Conservation (phyloP, 768 basidiomycete species). For the Leucocoprinus sp. region DNA sequence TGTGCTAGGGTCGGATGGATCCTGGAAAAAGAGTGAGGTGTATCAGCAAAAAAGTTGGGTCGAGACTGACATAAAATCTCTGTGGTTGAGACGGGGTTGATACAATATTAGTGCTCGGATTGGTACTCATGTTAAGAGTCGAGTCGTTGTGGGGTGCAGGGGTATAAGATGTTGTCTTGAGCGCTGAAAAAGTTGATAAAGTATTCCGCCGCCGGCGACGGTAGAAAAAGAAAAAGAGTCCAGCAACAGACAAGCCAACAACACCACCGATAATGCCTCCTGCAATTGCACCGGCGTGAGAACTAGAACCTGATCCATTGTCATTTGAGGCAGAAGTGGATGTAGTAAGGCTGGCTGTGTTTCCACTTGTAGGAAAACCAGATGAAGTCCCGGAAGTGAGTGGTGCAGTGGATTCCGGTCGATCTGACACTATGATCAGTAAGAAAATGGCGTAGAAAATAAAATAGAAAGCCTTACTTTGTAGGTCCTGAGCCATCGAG, state of each 20-base stretch:
- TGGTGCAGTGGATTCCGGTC: constrained; percentile 27
- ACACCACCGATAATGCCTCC: constrained; percentile 58
- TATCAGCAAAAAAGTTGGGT: neutral
- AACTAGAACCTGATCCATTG: neutral
- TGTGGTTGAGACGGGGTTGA: constrained; percentile 21
- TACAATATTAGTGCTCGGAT: constrained; percentile 11
- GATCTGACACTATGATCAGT: constrained; percentile 14
- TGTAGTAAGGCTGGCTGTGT: neutral
- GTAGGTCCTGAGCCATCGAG: constrained; percentile 23
- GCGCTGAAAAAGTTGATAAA: constrained; percentile 11
- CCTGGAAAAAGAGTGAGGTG: constrained; percentile 15
- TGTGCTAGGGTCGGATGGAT: constrained; percentile 35
- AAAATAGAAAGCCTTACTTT: constrained; percentile 10
- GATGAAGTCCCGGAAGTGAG: constrained; percentile 18
- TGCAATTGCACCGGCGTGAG: constrained; percentile 30
- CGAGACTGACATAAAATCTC: constrained; percentile 29
- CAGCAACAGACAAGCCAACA: constrained; percentile 36
- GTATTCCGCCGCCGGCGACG: constrained; percentile 13
- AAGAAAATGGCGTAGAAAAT: neutral
- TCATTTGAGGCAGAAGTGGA: neutral
- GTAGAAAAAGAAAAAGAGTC: constrained; percentile 24
- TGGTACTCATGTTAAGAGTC: constrained; percentile 16
- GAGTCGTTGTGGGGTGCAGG: constrained; percentile 14
- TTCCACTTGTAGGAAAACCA: constrained; percentile 8
- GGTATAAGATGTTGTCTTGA: constrained; percentile 5